Conservation (phyloP, 768 basidiomycete genomes). For the Fibroporia radiculosa region DNA sequence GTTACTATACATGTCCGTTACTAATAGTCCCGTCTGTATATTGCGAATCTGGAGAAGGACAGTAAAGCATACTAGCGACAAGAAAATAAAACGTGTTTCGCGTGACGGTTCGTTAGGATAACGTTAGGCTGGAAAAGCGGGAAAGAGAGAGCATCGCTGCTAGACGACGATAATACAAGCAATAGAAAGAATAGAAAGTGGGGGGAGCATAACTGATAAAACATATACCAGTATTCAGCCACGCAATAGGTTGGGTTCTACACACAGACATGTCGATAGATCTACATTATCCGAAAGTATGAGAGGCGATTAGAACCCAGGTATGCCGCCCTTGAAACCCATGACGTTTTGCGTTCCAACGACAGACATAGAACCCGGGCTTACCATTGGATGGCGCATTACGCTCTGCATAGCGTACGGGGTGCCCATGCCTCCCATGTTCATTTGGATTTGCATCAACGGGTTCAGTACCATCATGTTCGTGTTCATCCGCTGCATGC, state of each 20-base stretch:
- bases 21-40: slow-evolving; percentile 14
- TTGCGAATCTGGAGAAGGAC: slow-evolving; percentile 2
- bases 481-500: slow-evolving; percentile 49
- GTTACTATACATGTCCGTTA: slow-evolving; percentile 17
- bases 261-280: slow-evolving; percentile 9
- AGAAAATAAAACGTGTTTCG: not conserved
- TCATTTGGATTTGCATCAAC: slow-evolving; percentile 56
- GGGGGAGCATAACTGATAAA: not conserved
- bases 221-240: slow-evolving; percentile 8
- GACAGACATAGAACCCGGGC: slow-evolving; percentile 33
- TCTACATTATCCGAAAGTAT: not conserved
- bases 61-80: not conserved
- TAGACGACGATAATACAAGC: slow-evolving; percentile 15
- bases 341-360: slow-evolving; percentile 23
- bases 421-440: slow-evolving; percentile 36
- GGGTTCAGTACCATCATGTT: slow-evolving; percentile 53
- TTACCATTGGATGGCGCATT: slow-evolving; percentile 74
- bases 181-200: not conserved
- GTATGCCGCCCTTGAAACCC: slow-evolving; percentile 24
- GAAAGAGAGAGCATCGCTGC: slow-evolving; percentile 11
- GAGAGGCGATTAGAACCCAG: slow-evolving; percentile 16
- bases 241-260: slow-evolving; percentile 8
- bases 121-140: slow-evolving; percentile 11
- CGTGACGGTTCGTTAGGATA: slow-evolving; percentile 11
- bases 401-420: slow-evolving; percentile 79